These are phyloP conservation scores for Pythium dissimile DNA, from an alignment of 352 stramenopile species.

Conservation along the genomic window DNA sequence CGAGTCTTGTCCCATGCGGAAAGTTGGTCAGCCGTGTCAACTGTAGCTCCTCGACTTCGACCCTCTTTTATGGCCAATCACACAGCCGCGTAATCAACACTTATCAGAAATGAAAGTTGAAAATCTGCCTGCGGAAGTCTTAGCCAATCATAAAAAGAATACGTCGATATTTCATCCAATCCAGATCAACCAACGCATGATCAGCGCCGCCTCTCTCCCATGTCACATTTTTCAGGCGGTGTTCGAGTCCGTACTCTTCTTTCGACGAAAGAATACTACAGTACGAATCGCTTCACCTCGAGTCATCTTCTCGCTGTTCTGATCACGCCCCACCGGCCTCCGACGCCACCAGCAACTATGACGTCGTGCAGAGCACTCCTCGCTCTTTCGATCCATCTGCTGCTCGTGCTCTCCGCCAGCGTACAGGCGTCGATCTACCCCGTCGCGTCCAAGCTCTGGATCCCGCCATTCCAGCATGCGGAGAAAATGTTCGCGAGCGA, in stretches of 20 bases:
- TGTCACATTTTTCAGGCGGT: slow-evolving; percentile 11
- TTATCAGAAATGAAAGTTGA: too few species aligned
- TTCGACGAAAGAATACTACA: slow-evolving; percentile 7
- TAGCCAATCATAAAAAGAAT: too few species aligned
- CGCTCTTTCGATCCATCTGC: not conserved
- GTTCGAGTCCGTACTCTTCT: too few species aligned
- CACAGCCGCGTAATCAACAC: too few species aligned
- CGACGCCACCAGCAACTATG: not conserved
- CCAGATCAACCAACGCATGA: not conserved
- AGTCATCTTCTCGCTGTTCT: not conserved
- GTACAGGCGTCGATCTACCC: slow-evolving; percentile 63
- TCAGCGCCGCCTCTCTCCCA: slow-evolving; percentile 1
- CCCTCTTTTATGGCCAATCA: slow-evolving; percentile 25
- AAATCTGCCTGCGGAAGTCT: too few species aligned
- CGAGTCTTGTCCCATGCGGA: slow-evolving; percentile 23
- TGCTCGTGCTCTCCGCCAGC: slow-evolving; percentile 3
- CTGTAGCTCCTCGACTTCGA: slow-evolving; percentile 7
- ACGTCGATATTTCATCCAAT: slow-evolving; percentile 27
- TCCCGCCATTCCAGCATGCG: slow-evolving; percentile 76
- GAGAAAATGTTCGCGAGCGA: slow-evolving; percentile 86
- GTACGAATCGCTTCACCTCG: not conserved
- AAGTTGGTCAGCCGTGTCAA: slow-evolving; percentile 3
- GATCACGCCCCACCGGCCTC: not conserved
- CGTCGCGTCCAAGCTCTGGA: slow-evolving; percentile 65
- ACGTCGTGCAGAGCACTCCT: not conserved